Conservation (phyloP, 129 eudicot genomes). For the Cynara cardunculus region DNA sequence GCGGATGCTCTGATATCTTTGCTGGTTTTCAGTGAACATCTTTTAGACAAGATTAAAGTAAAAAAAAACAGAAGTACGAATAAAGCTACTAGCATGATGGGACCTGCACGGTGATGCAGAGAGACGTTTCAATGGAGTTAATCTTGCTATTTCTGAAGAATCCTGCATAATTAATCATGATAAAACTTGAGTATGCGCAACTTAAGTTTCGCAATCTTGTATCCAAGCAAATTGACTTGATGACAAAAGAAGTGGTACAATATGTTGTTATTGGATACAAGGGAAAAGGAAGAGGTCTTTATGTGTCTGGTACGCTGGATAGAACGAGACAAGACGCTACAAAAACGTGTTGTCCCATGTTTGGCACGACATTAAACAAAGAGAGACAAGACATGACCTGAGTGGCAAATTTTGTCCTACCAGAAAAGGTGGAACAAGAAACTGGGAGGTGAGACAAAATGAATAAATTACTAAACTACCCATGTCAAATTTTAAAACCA, state of each 20-base stretch:
- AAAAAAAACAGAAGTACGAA: background rate
- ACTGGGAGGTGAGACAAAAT: background rate
- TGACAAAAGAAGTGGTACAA: background rate
- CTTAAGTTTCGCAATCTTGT: background rate
- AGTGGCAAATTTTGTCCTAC: background rate
- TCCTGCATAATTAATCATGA: constrained; percentile 38
- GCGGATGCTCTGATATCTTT: constrained; percentile 34
- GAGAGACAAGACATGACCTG: background rate
- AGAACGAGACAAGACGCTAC: background rate
- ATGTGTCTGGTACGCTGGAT: background rate
- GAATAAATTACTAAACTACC: background rate
- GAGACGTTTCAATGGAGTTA: constrained; percentile 54
- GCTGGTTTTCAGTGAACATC: constrained; percentile 24
- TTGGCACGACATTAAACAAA: background rate
- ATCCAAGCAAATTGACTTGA: background rate
- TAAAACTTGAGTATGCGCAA: background rate
- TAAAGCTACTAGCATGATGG: constrained; percentile 4
- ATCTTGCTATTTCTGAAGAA: constrained; percentile 28
- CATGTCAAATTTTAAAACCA: background rate
- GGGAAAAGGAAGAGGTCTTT: too few relatives aligned
- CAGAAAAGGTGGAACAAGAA: background rate
- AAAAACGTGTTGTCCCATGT: background rate
- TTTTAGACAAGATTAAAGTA: background rate
- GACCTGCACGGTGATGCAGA: constrained; percentile 66
- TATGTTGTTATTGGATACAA: background rate